Evolutionary conservation across 163 green algal genomes (phyloP), one percentile per base, ranked within the genome.

Genomic region (Prototheca stagnorum): DNA sequence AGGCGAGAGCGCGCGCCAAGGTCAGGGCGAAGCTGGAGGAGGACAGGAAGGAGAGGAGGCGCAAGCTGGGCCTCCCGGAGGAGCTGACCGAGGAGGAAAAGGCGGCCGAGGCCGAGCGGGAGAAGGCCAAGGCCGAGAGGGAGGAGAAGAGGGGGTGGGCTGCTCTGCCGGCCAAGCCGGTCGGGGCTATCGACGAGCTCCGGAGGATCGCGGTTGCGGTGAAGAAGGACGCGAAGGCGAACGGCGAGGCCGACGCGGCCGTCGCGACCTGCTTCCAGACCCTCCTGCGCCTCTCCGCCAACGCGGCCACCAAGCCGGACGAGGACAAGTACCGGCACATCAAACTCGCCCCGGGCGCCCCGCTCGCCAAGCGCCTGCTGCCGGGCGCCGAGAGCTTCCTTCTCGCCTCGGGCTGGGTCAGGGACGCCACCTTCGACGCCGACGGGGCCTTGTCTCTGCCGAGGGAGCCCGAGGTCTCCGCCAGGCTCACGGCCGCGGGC

Each of bases 321-420:
- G 80, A 95, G 49, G 78, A 86, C 17, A 95, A 91, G 71, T 95
- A 78, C 58, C 72, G 88, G 22, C 67, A 24, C 15, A 89, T 97
- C 61, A 72, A 72, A n/a, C 53, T 86, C 5, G 58, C 43, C 47
- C n/a, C n/a, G n/a, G 95, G 94, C 55, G 71, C 78, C 2, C 79
- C 85, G 11, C 87, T 96, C 56, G 70, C 88, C 2, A 37, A 64
- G 49, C 67, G 79, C 0, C 81, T 94, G 29, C 65, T 89, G 28
- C 53, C 47, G 6, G 78, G 74, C 0, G 56, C 52, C 16, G 21
- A 88, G 11, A 67, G 81, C 19, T 86, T 92, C 39, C 57, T 97
- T 16, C 44, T 82, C 34, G 47, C 74, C 3, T 62, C 65, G 24
- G 87, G 87, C 12, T 97, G 95, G 50, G 46, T 79, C 61, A 68